Evolutionary conservation across 345 rosid species (phyloP), one percentile per base, ranked within the genome.

Genomic region (Noccaea bulbosa): DNA sequence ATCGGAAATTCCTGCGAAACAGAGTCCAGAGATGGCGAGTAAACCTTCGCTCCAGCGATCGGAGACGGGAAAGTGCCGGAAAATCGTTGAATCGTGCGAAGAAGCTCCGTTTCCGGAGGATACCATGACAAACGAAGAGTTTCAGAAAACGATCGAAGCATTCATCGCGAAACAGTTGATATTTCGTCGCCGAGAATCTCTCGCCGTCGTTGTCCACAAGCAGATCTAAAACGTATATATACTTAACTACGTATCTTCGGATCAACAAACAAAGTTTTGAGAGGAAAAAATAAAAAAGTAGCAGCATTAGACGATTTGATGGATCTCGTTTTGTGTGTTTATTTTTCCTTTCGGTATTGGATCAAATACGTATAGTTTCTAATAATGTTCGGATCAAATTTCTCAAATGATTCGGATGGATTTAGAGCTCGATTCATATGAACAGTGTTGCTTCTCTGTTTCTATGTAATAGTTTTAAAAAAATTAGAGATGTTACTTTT

Each of bases 61-160:
- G 71, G 88, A 83, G 80, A 82, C 87, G 7, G 86, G 71, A 65
- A 83, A 70, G 67, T 55, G 71, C 38, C 66, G 71, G 50, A 24
- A 33, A 47, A 56, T 30, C 59, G 35, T 51, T 5, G 53, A 67
- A 35, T 3, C 27, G 10, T 49, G 20, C 33, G 57, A 54, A 2
- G 55, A 22, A 70, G 32, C 33, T 59, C 20, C 40, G 2, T 20
- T 47, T 27, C 78, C 76, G 6, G 83, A 80, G 50, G 84, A 85
- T 14, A 76, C 81, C 40, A 10, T 90, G 85, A 93, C 84, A 37
- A 83, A 77, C 60, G 96, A 88, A 67, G 93, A 93, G 72, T 90
- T 90, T 62, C 85, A 88, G 61, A 77, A 81, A 30, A 79, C 80
- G 56, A 75, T 93, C 35, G 97, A 90, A 50, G 93, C 77, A 5